Percentiles rank a stretch among this genome's conserved stretches.
Evolutionary conservation across 331 rosid genomes (phyloP).

Genomic region (Malus hybrid): DNA sequence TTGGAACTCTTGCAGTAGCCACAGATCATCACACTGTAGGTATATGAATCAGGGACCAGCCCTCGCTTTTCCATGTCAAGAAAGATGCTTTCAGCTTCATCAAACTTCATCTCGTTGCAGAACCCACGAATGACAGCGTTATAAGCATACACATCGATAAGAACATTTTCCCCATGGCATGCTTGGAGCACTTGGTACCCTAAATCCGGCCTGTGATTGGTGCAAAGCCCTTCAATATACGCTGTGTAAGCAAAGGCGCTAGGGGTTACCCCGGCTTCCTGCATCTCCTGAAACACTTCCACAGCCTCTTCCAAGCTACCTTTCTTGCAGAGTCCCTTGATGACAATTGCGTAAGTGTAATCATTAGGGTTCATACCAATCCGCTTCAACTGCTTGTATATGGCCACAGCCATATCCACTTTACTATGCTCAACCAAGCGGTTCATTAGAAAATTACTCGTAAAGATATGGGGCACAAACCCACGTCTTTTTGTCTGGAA

Average conservation of each 20-base stretch:
- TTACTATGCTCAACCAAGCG: conserved; percentile 40
- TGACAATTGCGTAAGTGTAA: conserved; percentile 57
- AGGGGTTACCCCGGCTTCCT: conserved; percentile 35
- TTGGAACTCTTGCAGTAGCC: conserved; percentile 56
- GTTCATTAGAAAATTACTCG: conserved; percentile 63
- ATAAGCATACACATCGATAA: conserved; percentile 48
- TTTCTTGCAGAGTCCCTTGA: conserved; percentile 54
- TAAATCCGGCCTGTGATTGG: conserved; percentile 28
- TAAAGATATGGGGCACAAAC: conserved; percentile 40
- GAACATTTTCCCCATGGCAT: conserved; percentile 26
- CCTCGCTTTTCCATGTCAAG: conserved; percentile 57
- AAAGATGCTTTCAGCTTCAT: conserved; percentile 47
- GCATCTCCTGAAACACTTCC: conserved; percentile 53
- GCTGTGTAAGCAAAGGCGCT: conserved; percentile 41
- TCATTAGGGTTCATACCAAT: conserved; percentile 55
- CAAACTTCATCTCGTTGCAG: conserved; percentile 54
- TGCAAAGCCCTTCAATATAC: conserved; percentile 68
- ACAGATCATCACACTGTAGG: conserved; percentile 42
- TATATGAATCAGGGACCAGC: conserved; percentile 40
- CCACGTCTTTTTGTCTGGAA: conserved; percentile 39
- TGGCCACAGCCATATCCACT: conserved; percentile 34
- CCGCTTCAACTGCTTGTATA: conserved; percentile 54
- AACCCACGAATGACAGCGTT: conserved; percentile 53
- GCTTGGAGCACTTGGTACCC: conserved; percentile 49
- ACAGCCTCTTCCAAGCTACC: conserved; percentile 43